Evolutionary conservation across 2,329 filamentous ascomycete species (phyloP).

Genomic region (Neocatenulostroma microsporum): DNA sequence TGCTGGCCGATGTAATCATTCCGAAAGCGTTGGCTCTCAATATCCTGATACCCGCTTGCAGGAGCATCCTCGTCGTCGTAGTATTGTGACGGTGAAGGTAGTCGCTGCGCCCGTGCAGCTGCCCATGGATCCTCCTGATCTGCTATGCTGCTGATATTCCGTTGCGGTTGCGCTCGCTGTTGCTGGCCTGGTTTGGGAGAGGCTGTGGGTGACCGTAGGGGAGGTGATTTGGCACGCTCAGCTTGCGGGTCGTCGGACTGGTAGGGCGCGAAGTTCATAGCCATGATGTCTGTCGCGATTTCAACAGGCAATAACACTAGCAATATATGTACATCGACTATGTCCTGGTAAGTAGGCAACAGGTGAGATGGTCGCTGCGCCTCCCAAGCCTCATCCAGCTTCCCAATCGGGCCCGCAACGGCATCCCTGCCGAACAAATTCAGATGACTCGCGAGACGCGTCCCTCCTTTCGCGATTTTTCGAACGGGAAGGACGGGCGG

Average conservation of each 20-base stretch:
- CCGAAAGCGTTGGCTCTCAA: conserved; percentile 23
- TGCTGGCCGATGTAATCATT: conserved; percentile 25
- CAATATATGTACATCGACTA: too few relatives aligned
- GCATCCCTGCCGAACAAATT: too few relatives aligned
- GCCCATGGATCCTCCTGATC: conserved; percentile 33
- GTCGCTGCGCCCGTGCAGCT: conserved; percentile 34
- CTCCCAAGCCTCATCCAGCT: too few relatives aligned
- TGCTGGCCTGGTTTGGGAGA: conserved; percentile 33
- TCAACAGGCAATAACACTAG: too few relatives aligned
- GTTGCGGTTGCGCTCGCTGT: conserved; percentile 16
- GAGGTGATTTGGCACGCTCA: conserved; percentile 69
- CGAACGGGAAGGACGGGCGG: too few relatives aligned
- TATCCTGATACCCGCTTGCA: conserved; percentile 19
- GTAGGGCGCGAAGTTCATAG: conserved; percentile 93
- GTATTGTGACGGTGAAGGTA: conserved; percentile 31
- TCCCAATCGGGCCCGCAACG: too few relatives aligned
- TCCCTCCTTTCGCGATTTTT: too few relatives aligned
- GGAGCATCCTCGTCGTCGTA: conserved; percentile 17
- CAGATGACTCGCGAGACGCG: too few relatives aligned
- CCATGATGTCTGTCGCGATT: too few relatives aligned
- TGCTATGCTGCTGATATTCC: conserved; percentile 23
- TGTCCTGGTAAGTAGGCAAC: too few relatives aligned
- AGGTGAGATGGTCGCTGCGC: too few relatives aligned
- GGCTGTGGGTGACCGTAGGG: conserved; percentile 51
- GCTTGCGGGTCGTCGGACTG: conserved; percentile 86